Evolutionary conservation across 352 stramenopile genomes (phyloP), one percentile per base, ranked within the genome.

Genomic region (Thraustochytrium striatum): DNA sequence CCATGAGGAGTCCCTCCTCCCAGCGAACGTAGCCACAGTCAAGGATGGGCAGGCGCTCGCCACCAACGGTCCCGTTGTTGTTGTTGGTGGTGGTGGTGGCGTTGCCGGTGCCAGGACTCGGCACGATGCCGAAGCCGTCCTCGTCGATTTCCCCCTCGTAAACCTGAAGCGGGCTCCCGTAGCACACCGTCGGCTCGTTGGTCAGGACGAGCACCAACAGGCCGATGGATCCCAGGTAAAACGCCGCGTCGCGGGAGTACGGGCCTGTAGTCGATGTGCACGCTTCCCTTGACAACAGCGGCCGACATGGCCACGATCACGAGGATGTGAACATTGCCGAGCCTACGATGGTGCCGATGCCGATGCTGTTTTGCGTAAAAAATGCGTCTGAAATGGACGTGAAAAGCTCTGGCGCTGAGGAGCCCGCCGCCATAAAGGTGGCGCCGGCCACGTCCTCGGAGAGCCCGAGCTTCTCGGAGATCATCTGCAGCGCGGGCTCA

Each of bases 371-470:
- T 28, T 58, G 36, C 19, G 7, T 35, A 28, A 7, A 19, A 25
- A 80, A 80, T 30, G 53, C 58, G 58, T 80, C 70, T 21, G 47
- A n/a, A 30, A 80, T 11, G 16, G 70, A 80, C 21, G 70, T 80
- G 50, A 85, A 85, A 28, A 85, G 61, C 52, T 85, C 82, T 16
- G 82, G 82, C 2, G 82, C 82, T 8, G 82, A 85, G 32, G 58
- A 73, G 3, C 82, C 82, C 1, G 78, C 72, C 13, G 82, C 82
- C 82, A 85, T 85, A 33, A 85, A 81, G 2, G 82, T 85, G 2
- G 82, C 82, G n/a, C 82, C 82, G 8, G 82, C 82, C 72, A 92
- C 82, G 44, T 85, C 82, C 69, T 85, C 79, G 25, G 36, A 72
- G 2, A 86, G 55, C 25, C 81, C 41, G 30, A 86, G 61, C 43